These are phyloP conservation scores for Saraca asoca DNA, from an alignment of 331 rosid genomes.

Conservation along the genomic window DNA sequence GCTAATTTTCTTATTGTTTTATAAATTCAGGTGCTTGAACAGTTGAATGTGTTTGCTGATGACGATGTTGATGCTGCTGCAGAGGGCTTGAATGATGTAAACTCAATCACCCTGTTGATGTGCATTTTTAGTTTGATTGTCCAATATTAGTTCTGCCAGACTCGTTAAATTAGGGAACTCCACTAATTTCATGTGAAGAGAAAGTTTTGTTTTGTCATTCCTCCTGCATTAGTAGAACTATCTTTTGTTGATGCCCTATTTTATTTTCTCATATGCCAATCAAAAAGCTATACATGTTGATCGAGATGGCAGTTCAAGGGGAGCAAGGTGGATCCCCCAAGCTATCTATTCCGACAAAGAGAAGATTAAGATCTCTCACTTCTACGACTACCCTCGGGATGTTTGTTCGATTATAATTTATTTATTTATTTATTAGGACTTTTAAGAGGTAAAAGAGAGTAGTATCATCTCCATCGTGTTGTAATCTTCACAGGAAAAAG, in stretches of 20 bases:
- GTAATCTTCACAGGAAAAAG: too few species aligned
- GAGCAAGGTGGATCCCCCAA: constrained; percentile 75
- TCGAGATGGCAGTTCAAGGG: constrained; percentile 99
- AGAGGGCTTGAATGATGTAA: constrained; percentile 79
- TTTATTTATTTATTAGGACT: background rate
- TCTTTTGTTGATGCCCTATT: constrained; percentile 31
- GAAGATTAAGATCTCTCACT: constrained; percentile 72
- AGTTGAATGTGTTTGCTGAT: constrained; percentile 75
- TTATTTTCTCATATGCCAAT: constrained; percentile 62
- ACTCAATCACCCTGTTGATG: constrained; percentile 33
- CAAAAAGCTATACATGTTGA: constrained; percentile 84
- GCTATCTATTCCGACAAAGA: constrained; percentile 75
- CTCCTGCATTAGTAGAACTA: constrained; percentile 20
- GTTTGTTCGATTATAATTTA: constrained; percentile 57
- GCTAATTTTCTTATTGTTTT: constrained; percentile 28
- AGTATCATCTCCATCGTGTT: constrained; percentile 5
- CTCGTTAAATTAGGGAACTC: background rate
- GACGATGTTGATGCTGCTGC: constrained; percentile 85
- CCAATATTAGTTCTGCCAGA: constrained; percentile 8
- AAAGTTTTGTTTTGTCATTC: background rate
- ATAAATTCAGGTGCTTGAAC: constrained; percentile 63
- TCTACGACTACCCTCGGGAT: constrained; percentile 73
- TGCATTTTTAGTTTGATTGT: constrained; percentile 14
- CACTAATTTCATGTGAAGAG: constrained; percentile 1
- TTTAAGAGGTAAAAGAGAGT: background rate